These are phyloP conservation scores for Botrytis pseudocinerea DNA, from an alignment of 2,329 filamentous ascomycete species.

Conservation along the genomic window DNA sequence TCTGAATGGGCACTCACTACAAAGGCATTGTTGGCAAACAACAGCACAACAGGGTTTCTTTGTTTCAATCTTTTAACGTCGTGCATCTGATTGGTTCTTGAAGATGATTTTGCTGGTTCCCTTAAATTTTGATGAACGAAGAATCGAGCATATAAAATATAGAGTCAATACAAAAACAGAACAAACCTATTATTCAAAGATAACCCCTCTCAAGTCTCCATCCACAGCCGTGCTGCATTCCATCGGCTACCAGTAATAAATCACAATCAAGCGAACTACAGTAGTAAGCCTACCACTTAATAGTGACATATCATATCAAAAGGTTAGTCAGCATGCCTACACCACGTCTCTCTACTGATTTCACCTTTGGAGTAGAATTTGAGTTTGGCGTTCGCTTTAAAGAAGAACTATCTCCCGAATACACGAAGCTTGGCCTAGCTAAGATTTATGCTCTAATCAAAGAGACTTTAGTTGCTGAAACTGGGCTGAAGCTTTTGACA, in stretches of 20 bases:
- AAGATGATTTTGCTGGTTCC: too few species aligned
- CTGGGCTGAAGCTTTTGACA: neutral
- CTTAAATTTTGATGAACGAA: neutral
- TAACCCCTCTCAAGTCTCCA: neutral
- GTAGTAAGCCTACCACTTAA: neutral
- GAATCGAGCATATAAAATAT: neutral
- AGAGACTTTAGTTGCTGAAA: constrained; percentile 11
- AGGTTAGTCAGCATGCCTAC: constrained; percentile 2
- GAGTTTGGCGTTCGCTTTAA: constrained; percentile 6
- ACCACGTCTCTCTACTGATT: neutral
- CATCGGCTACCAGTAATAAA: neutral
- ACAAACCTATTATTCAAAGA: neutral
- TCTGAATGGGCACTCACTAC: neutral
- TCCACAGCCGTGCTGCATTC: neutral
- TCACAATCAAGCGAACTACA: neutral
- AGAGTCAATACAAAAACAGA: neutral
- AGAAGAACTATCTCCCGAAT: neutral
- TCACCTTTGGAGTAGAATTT: constrained; percentile 20
- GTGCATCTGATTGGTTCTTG: neutral
- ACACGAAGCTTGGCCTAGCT: neutral
- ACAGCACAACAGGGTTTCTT: neutral
- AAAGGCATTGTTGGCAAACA: neutral
- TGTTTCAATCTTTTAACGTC: neutral
- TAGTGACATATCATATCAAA: neutral
- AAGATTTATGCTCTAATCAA: neutral